Conservation (phyloP, 495 filamentous ascomycete species). For the Daldinia grandis region DNA sequence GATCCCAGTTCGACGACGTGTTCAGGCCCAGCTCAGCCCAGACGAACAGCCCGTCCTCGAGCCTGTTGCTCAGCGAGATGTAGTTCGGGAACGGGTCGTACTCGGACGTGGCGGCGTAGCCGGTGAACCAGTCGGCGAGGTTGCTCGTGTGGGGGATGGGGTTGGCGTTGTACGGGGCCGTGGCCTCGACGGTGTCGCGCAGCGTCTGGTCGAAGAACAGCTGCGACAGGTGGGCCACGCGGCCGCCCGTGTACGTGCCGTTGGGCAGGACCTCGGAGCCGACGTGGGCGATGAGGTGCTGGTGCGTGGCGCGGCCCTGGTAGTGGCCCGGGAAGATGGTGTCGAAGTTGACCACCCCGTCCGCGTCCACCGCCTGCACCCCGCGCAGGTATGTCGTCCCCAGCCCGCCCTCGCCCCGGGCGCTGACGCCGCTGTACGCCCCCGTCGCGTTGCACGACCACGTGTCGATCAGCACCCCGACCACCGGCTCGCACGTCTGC, state of each 20-base stretch:
- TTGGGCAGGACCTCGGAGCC: constrained; percentile 52
- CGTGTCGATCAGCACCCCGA: constrained; percentile 61
- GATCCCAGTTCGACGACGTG: constrained; percentile 49
- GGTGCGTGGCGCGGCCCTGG: constrained; percentile 65
- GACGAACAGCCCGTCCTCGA: constrained; percentile 62
- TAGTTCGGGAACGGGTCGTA: constrained; percentile 54
- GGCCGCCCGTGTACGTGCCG: constrained; percentile 59
- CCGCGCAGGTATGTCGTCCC: constrained; percentile 62
- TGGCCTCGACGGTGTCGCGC: constrained; percentile 59
- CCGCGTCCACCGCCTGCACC: constrained; percentile 57
- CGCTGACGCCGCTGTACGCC: constrained; percentile 58
- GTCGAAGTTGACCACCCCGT: constrained; percentile 66
- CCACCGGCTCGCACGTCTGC: constrained; percentile 61
- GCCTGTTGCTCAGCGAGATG: constrained; percentile 57
- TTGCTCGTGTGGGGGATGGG: constrained; percentile 58
- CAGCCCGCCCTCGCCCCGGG: constrained; percentile 47
- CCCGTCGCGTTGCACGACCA: constrained; percentile 69
- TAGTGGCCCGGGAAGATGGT: constrained; percentile 70
- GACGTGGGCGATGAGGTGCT: constrained; percentile 62
- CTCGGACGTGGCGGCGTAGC: constrained; percentile 46
- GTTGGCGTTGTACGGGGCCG: constrained; percentile 64
- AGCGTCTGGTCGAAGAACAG: constrained; percentile 66
- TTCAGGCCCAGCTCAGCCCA: constrained; percentile 69
- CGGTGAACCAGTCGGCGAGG: constrained; percentile 48
- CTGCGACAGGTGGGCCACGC: constrained; percentile 61